Conservation (phyloP, 129 eudicot species). For the Saposhnikovia divaricata region DNA sequence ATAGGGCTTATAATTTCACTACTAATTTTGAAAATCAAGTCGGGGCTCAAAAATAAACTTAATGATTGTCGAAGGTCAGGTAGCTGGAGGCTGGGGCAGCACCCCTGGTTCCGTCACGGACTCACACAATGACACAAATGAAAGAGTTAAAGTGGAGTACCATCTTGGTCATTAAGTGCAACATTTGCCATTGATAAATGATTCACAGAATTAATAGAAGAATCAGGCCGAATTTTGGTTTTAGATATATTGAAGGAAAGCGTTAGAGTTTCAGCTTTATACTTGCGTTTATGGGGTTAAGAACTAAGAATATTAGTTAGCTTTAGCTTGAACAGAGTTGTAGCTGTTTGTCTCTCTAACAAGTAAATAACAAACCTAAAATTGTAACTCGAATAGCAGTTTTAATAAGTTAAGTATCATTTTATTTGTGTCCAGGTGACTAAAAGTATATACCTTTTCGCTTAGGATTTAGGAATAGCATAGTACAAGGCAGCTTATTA, state of each 20-base stretch:
- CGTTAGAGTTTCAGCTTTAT: neutral
- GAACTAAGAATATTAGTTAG: neutral
- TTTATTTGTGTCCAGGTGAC: neutral
- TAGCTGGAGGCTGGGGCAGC: neutral
- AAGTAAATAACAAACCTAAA: neutral
- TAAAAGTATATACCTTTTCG: neutral
- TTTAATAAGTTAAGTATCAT: too few relatives aligned
- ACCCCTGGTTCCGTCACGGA: neutral
- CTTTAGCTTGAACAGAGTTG: neutral
- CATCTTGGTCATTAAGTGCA: slow-evolving; percentile 13
- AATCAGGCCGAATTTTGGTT: neutral
- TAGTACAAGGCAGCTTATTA: too few relatives aligned
- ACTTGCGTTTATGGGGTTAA: neutral
- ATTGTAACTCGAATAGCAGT: too few relatives aligned
- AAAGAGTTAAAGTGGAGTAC: slow-evolving; percentile 3
- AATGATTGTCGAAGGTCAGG: neutral
- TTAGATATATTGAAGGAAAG: too few relatives aligned
- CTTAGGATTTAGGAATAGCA: too few relatives aligned
- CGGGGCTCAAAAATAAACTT: neutral
- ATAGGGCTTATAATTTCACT: neutral
- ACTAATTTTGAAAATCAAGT: neutral
- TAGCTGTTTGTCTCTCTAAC: neutral
- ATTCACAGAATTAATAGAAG: neutral
- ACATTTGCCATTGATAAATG: slow-evolving; percentile 7
- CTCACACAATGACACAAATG: neutral